phyloP scores from a whole-genome alignment of 306 rosid genomes.

The Cucurbita pepo region DNA sequence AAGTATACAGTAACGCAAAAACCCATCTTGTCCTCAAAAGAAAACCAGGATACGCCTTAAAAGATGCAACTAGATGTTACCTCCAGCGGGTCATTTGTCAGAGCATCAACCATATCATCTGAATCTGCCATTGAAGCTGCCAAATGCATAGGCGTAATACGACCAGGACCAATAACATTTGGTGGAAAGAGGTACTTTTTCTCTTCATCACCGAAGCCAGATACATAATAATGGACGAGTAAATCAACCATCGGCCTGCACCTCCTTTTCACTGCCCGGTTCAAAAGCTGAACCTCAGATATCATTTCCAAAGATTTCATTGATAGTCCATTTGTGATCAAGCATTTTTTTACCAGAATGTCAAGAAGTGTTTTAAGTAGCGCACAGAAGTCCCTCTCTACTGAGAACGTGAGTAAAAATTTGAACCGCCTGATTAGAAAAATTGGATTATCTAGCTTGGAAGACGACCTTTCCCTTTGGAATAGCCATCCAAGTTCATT shows the following conservation, averaged over 20 bases:
- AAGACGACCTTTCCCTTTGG: conserved; percentile 39
- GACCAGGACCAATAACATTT: conserved; percentile 60
- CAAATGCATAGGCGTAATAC: conserved; percentile 79
- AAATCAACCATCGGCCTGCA: conserved; percentile 52
- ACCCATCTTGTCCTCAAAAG: neutral
- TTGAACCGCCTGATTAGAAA: conserved; percentile 56
- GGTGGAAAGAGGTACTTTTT: conserved; percentile 57
- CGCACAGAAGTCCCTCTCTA: conserved; percentile 53
- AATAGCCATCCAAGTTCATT: conserved; percentile 95
- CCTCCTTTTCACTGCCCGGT: conserved; percentile 71
- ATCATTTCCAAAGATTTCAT: conserved; percentile 43
- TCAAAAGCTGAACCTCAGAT: conserved; percentile 56
- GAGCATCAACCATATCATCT: conserved; percentile 51
- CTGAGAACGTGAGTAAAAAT: conserved; percentile 61
- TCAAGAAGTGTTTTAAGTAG: conserved; percentile 59
- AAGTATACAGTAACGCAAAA: neutral
- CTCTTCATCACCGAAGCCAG: conserved; percentile 15
- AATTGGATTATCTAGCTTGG: conserved; percentile 24
- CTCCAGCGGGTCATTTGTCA: conserved; percentile 77
- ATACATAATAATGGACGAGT: conserved; percentile 43
- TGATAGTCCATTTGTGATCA: conserved; percentile 33
- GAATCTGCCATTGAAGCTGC: conserved; percentile 62
- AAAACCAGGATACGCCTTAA: neutral
- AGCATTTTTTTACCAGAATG: conserved; percentile 37
- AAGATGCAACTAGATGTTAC: conserved; percentile 17